Evolutionary conservation across 495 filamentous ascomycete genomes (phyloP).

Genomic region (Xylaria sp.): DNA sequence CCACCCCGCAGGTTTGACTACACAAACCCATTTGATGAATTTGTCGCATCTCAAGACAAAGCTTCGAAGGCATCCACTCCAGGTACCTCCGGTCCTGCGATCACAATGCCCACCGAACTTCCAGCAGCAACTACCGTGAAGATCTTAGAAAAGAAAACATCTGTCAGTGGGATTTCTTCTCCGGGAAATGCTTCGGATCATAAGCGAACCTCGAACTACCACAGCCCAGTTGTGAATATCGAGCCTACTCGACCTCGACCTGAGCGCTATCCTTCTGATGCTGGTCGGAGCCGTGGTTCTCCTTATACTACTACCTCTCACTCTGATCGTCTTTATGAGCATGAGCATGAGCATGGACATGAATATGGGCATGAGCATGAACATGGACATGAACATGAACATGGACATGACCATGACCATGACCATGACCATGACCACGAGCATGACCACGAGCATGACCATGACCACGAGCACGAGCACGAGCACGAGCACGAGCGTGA

Average conservation of each 20-base stretch:
- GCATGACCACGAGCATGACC: conserved; percentile 34
- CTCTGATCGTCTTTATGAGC: conserved; percentile 20
- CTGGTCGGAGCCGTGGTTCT: conserved; percentile 23
- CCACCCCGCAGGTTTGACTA: conserved; percentile 39
- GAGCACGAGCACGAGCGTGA: conserved; percentile 28
- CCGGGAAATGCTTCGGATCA: conserved; percentile 44
- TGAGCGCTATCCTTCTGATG: conserved; percentile 40
- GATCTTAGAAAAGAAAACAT: conserved; percentile 46
- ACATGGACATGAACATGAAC: conserved; percentile 10
- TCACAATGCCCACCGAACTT: conserved; percentile 35
- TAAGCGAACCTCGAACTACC: conserved; percentile 49
- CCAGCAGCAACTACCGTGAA: conserved; percentile 41
- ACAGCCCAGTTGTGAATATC: conserved; percentile 47
- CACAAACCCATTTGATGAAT: conserved; percentile 43
- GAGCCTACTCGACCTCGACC: conserved; percentile 54
- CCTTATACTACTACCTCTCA: conserved; percentile 21
- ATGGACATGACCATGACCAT: conserved; percentile 22
- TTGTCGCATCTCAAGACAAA: conserved; percentile 40
- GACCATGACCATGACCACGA: conserved; percentile 47
- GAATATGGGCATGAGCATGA: conserved; percentile 33
- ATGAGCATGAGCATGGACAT: conserved; percentile 8
- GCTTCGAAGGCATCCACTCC: conserved; percentile 54
- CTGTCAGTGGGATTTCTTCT: conserved; percentile 39
- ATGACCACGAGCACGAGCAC: no score
- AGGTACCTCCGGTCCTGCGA: conserved; percentile 35